Conservation (phyloP, 305 asterid genomes). For the Andrographis paniculata region DNA sequence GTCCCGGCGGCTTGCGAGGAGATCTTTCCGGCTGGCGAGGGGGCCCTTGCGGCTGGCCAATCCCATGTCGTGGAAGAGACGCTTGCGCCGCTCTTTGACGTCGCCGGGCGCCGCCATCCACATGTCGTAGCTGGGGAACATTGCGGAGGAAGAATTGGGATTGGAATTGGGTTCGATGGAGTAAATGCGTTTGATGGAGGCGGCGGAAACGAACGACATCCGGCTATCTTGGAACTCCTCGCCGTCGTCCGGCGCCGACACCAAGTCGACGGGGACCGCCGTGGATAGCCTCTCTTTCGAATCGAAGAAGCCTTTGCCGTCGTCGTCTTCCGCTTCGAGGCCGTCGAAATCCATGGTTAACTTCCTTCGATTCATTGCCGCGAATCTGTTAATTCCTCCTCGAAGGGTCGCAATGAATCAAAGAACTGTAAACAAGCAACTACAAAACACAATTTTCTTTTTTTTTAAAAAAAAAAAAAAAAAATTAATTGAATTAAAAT, state of each 20-base stretch:
- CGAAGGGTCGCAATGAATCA: slow-evolving; percentile 13
- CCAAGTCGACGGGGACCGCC: slow-evolving; percentile 41
- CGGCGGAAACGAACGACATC: slow-evolving; percentile 46
- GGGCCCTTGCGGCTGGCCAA: slow-evolving; percentile 59
- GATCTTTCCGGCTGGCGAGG: slow-evolving; percentile 4
- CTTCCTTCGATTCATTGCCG: slow-evolving; percentile 61
- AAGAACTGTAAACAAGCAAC: not conserved
- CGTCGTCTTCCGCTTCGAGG: slow-evolving; percentile 65
- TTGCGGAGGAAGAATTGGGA: slow-evolving; percentile 22
- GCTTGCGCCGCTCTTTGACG: slow-evolving; percentile 68
- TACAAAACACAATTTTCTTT: slow-evolving; percentile 1
- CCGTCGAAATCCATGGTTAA: slow-evolving; percentile 88
- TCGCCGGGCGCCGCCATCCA: slow-evolving; percentile 95
- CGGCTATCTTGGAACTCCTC: slow-evolving; percentile 71
- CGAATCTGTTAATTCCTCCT: not conserved
- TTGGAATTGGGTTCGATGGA: slow-evolving; percentile 19
- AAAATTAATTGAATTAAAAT: too few relatives aligned
- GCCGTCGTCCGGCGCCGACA: slow-evolving; percentile 37
- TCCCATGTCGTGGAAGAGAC: slow-evolving; percentile 89
- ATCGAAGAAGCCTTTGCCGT: slow-evolving; percentile 62
- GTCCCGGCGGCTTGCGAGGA: slow-evolving; percentile 15
- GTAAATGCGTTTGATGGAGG: slow-evolving; percentile 26
- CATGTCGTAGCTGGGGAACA: slow-evolving; percentile 50
- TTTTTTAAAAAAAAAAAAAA: not conserved
- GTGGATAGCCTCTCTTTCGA: slow-evolving; percentile 47